Percentiles rank a stretch among this genome's conserved stretches.
Conservation (phyloP, 345 rosid species). For the Eucalyptus victrix region DNA sequence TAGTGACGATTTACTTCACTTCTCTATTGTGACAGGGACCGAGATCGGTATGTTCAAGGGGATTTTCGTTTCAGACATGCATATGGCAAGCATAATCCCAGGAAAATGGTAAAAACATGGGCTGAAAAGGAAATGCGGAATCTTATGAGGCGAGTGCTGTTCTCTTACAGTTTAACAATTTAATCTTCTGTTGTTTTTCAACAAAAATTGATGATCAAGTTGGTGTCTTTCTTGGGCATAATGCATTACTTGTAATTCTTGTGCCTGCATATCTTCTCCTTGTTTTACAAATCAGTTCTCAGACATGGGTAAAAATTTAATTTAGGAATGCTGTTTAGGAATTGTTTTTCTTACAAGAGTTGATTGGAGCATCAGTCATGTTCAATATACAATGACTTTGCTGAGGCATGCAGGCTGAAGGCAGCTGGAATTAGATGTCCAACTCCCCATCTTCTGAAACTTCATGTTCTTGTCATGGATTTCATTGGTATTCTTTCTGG, state of each 20-base stretch:
- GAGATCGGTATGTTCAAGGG: constrained; percentile 95
- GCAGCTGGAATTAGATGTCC: constrained; percentile 96
- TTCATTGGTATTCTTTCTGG: constrained; percentile 52
- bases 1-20: neutral
- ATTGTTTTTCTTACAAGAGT: neutral
- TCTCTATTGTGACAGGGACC: constrained; percentile 40
- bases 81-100: constrained; percentile 89
- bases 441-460: constrained; percentile 52
- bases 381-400: neutral
- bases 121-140: constrained; percentile 98
- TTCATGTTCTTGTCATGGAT: constrained; percentile 98
- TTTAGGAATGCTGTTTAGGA: neutral
- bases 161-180: neutral
- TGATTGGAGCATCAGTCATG: neutral
- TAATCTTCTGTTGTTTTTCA: neutral
- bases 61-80: constrained; percentile 93
- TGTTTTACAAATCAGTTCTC: neutral
- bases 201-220: neutral
- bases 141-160: constrained; percentile 55
- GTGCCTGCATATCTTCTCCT: neutral
- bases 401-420: constrained; percentile 42
- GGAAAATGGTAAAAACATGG: constrained; percentile 98
- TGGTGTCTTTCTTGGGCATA: neutral
- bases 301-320: neutral
- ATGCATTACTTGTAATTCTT: neutral